phyloP scores from a whole-genome alignment of 164 flowering plant genomes.

The Dillenia suffruticosa region DNA sequence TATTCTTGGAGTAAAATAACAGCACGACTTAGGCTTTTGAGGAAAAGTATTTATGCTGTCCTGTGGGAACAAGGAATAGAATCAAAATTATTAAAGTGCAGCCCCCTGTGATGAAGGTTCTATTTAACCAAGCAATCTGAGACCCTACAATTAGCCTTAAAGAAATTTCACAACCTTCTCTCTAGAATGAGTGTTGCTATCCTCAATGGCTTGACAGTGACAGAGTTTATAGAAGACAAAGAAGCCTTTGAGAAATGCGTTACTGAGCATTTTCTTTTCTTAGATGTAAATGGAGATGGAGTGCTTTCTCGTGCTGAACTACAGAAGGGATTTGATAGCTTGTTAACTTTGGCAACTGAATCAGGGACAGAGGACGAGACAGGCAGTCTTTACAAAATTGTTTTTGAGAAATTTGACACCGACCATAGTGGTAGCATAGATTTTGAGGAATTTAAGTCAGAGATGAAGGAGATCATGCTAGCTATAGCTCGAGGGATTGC shows the following conservation, averaged over 20 bases:
- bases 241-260: slow-evolving; percentile 31
- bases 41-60: too few relatives aligned
- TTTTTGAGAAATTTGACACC: slow-evolving; percentile 41
- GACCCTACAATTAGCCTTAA: too few relatives aligned
- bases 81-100: too few relatives aligned
- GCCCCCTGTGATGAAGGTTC: too few relatives aligned
- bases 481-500: slow-evolving; percentile 64
- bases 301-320: slow-evolving; percentile 38
- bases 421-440: slow-evolving; percentile 39
- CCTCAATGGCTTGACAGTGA: too few relatives aligned
- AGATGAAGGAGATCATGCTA: slow-evolving; percentile 47
- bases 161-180: too few relatives aligned
- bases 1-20: too few relatives aligned
- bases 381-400: slow-evolving; percentile 10
- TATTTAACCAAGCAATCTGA: too few relatives aligned
- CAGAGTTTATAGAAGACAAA: slow-evolving; percentile 18
- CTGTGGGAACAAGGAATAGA: too few relatives aligned
- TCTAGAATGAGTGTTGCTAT: too few relatives aligned
- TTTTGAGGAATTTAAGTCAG: slow-evolving; percentile 26
- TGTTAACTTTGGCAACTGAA: slow-evolving; percentile 22
- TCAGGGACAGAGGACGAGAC: slow-evolving; percentile 25
- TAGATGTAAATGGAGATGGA: slow-evolving; percentile 47
- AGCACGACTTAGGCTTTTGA: too few relatives aligned
- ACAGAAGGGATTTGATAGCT: slow-evolving; percentile 18
- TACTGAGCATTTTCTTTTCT: slow-evolving; percentile 29